phyloP scores from a whole-genome alignment of 2,329 filamentous ascomycete genomes.

The Sphaerostilbella broomeana region DNA sequence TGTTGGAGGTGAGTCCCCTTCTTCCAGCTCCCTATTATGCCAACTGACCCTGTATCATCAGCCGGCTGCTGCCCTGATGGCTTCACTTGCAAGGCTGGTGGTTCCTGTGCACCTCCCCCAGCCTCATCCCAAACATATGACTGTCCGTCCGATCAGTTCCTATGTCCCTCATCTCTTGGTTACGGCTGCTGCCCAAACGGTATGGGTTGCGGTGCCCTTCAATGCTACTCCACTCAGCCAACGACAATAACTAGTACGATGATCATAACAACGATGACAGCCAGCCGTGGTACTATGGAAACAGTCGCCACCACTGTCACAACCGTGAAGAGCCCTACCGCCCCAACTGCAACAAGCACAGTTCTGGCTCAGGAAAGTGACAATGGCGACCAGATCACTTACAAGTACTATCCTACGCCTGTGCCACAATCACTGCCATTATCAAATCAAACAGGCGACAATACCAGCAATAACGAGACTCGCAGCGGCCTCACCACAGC shows the following conservation, averaged over 20 bases:
- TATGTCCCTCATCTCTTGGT: constrained; percentile 44
- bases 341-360: constrained; percentile 25
- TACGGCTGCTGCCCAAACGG: constrained; percentile 48
- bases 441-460: constrained; percentile 15
- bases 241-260: constrained; percentile 39
- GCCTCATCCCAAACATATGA: constrained; percentile 28
- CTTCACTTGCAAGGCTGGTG: constrained; percentile 33
- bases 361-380: constrained; percentile 17
- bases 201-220: constrained; percentile 40
- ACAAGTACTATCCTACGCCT: constrained; percentile 39
- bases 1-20: constrained; percentile 26
- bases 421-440: constrained; percentile 35
- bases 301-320: constrained; percentile 35
- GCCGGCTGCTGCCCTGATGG: constrained; percentile 42
- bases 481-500: constrained; percentile 32
- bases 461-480: constrained; percentile 19
- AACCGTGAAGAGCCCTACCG: constrained; percentile 34
- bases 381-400: constrained; percentile 25
- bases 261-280: constrained; percentile 39
- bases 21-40: no score
- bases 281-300: constrained; percentile 29
- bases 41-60: constrained; percentile 15
- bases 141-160: constrained; percentile 40
- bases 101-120: constrained; percentile 38
- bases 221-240: constrained; percentile 44